Base-by-base conservation (phyloP, 345 rosid species). In the Pistacia integerrima region DNA sequence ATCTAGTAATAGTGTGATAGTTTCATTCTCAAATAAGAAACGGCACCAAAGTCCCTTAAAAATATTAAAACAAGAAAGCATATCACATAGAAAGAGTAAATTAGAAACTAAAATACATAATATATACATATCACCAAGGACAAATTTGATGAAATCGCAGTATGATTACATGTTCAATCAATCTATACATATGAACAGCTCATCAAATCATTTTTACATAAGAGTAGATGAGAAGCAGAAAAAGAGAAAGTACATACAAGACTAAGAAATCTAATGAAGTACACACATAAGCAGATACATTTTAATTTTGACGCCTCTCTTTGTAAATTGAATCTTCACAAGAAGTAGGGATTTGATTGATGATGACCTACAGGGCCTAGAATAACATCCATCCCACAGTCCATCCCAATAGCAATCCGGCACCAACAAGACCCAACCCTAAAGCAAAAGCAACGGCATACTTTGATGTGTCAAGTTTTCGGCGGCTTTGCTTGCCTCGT, bases 401-500 rank as follows among this genome's bases (percentile, higher is more conserved):
- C 99, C 98, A 96, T 70, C 98, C 98, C 28, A 93, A 84, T 10
- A 96, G 90, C 87, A 96, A 87, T 56, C 99, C 99, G 46, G 99
- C 97, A 59, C 97, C 95, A 70, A 91, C 98, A 58, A 96, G 93
- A 84, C 99, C 83, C 82, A 92, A 83, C 28, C 98, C 97, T 70
- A 89, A 68, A 4, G 97, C 97, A 75, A 93, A 85, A 35, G 91
- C 93, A 46, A 89, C 84, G 1, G 84, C 86, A 69, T 85, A 89
- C 74, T 67, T 88, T 12, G 87, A 70, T 46, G 79, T 68, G 69
- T 81, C 91, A 74, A 73, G 84, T 73, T 78, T 81, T 22, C 74
- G 70, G n/a, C 25, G 85, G 64, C 81, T 69, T 62, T 4, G 68
- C 69, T 78, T 90, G 78, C 75, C 84, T 81, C 70, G 81, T 74